Evolutionary conservation across 2,329 filamentous ascomycete species (phyloP), one percentile per base, ranked within the genome.

Genomic region (Sarocladium oryzae): DNA sequence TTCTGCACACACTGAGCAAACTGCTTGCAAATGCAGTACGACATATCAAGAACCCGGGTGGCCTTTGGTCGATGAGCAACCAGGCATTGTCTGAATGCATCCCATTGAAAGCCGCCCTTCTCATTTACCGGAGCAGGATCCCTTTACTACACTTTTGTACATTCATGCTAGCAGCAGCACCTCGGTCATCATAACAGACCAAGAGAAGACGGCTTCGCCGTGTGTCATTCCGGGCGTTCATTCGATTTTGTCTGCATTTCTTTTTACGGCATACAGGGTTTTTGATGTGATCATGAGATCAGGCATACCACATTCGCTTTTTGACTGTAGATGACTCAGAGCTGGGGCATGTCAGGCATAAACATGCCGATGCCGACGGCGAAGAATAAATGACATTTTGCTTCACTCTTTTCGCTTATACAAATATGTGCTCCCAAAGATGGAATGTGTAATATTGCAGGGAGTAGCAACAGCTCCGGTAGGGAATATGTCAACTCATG

Each of bases 281-380:
- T 21, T 21, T 33, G 24, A 32, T 48, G 16, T 32, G 43, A 48
- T 33, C n/a, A 33, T 15, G 43, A 33, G 43, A 48, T 21, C 24
- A 32, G 43, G 40, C 26, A 48, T 48, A 48, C 43, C 43, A 48
- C 43, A 48, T 23, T 48, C 43, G 43, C 16, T 48, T 48, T 21
- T 16, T 48, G n/a, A 26, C 28, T 48, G 43, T 48, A 48, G 43
- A 48, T 48, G 43, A 20, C 10, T 48, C 18, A 32, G 28, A n/a
- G 24, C 40, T 45, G 6, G 10, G 15, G 36, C 36, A 26, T 43
- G 21, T 26, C 13, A 10, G 40, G 40, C 23, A 32, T 16, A 13
- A 20, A 20, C 9, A 9, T 30, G 26, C 26, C 28, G 43, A 48
- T 33, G 24, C 16, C 11, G 28, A n/a, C 7, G 10, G 26, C 43